Evolutionary conservation across 805 yeast genomes (phyloP), one percentile per base, ranked within the genome.

Genomic region (Maudiozyma bulderi): DNA sequence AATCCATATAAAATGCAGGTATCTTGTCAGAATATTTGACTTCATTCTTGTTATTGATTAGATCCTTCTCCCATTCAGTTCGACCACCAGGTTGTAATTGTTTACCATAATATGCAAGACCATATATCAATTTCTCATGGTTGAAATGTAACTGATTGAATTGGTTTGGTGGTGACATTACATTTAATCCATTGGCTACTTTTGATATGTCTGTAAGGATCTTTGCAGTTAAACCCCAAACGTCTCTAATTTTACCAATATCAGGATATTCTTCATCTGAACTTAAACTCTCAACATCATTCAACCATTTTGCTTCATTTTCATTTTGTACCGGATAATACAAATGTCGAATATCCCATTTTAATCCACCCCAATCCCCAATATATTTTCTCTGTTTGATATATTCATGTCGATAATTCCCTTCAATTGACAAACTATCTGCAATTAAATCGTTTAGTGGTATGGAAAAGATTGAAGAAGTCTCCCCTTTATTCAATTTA

Each of bases 151-250:
- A 29, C 10, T 44, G 38, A 6, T 4, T 11, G 30, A 34, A 20
- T 40, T 35, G 14, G 28, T 11, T 13, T 32, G 40, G 29, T 9
- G 41, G 28, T 30, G 44, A 32, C 30, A 13, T 14, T 15, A 26
- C 30, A 40, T 86, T 87, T 43, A 77, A n/a, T 6, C 60, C 62
- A 58, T 78, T 76, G 3, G 76, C 68, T 8, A 84, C 71, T 49
- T 73, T 73, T 1, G 88, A 82, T 31, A 85, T 58, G 60, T 85
- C 91, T 57, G 78, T 85, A n/a, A 85, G 60, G 8, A 85, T 84
- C 59, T 83, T 84, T 2, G 90, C 91, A 0, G 93, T 85, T 37
- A 85, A 66, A 0, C 95, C 95, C 95, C 93, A 85, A 5, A 86
- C 81, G 58, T 84, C 85, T 58, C 84, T 78, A 38, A 81, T 74